Evolutionary conservation across 768 basidiomycete species (phyloP).

Genomic region (Collybiopsis confluens): DNA sequence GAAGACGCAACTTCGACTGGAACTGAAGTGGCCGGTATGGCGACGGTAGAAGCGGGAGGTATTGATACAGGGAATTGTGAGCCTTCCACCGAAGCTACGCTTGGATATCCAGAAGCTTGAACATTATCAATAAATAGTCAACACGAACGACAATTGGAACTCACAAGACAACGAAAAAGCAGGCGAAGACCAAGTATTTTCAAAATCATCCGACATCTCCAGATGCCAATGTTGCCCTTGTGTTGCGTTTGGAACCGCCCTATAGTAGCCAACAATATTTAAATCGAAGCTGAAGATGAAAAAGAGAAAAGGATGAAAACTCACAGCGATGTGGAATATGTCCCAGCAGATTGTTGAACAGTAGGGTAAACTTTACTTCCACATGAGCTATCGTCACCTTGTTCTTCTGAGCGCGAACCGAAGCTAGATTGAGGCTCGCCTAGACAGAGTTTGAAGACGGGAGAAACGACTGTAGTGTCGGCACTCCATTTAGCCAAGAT

Average conservation of each 20-base stretch:
- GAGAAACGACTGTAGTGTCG: conserved; percentile 5
- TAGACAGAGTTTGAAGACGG: conserved; percentile 2
- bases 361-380: conserved; percentile 8
- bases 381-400: not conserved
- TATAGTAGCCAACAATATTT: conserved; percentile 2
- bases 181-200: conserved; percentile 18
- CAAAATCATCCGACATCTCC: conserved; percentile 23
- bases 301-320: not conserved
- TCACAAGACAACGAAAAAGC: conserved; percentile 23
- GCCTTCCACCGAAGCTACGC: not conserved
- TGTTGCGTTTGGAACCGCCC: conserved; percentile 18
- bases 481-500: conserved; percentile 4
- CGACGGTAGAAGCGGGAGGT: not conserved
- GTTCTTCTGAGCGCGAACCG: not conserved
- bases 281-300: not conserved
- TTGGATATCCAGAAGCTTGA: conserved; percentile 1
- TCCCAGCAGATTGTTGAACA: conserved; percentile 2
- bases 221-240: conserved; percentile 11
- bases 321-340: conserved; percentile 5
- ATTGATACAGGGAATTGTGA: conserved; percentile 1
- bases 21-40: not conserved
- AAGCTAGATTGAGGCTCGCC: conserved; percentile 3
- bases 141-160: conserved; percentile 3
- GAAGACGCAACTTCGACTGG: conserved; percentile 2
- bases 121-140: not conserved